phyloP scores from a whole-genome alignment of 176 grass and related monocot genomes.

The Rhipidocladum racemiflorum region DNA sequence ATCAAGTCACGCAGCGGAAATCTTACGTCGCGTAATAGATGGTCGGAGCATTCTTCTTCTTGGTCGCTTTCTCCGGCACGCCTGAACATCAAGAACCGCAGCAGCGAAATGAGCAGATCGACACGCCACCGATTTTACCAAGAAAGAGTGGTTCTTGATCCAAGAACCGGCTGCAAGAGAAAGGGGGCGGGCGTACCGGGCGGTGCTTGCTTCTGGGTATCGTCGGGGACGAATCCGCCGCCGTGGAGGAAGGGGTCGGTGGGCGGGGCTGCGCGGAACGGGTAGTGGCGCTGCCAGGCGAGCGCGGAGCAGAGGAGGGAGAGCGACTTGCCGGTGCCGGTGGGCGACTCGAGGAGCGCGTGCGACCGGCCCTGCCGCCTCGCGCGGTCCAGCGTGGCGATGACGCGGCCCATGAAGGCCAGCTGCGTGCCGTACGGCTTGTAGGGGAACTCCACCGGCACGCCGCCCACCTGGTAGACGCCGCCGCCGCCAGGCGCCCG shows the following conservation, averaged over 20 bases:
- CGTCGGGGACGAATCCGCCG: constrained; percentile 74
- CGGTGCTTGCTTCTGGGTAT: constrained; percentile 38
- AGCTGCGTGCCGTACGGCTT: constrained; percentile 90
- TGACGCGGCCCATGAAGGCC: constrained; percentile 95
- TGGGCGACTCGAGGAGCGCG: constrained; percentile 92
- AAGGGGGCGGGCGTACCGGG: constrained; percentile 5
- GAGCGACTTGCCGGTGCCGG: constrained; percentile 89
- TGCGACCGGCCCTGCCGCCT: constrained; percentile 73
- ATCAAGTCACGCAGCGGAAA: not conserved
- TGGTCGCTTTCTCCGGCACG: constrained; percentile 44
- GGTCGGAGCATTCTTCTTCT: constrained; percentile 58
- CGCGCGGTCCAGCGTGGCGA: constrained; percentile 71
- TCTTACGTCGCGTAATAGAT: constrained; percentile 92
- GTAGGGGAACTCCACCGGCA: constrained; percentile 91
- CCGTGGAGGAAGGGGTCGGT: constrained; percentile 64
- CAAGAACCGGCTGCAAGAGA: constrained; percentile 8
- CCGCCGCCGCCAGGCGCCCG: constrained; percentile 9
- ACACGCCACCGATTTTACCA: not conserved
- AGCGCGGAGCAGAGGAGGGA: constrained; percentile 94
- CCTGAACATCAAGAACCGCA: constrained; percentile 40
- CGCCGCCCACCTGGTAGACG: constrained; percentile 76
- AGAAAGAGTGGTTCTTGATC: constrained; percentile 1
- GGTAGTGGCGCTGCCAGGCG: constrained; percentile 79
- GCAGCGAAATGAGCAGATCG: constrained; percentile 24
- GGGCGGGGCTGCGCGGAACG: constrained; percentile 34